Conservation (phyloP, 768 basidiomycete genomes). For the Mycena filopes region DNA sequence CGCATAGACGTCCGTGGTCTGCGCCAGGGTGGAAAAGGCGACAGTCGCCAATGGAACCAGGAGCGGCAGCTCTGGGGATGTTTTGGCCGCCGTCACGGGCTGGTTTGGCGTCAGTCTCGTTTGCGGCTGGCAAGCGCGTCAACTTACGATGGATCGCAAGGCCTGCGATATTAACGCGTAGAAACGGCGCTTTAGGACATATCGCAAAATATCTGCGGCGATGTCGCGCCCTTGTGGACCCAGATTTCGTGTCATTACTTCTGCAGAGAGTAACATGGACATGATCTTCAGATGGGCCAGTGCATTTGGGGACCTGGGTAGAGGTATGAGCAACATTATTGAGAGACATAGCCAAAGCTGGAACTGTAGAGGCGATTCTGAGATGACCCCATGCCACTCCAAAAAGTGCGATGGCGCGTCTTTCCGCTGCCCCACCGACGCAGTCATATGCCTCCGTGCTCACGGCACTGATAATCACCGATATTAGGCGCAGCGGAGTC, state of each 20-base stretch:
- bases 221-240: conserved; percentile 46
- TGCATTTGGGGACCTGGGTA: conserved; percentile 61
- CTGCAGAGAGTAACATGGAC: conserved; percentile 54
- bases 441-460: no score
- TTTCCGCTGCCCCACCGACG: no score
- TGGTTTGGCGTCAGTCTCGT: conserved; percentile 39
- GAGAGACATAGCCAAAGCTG: no score
- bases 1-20: conserved; percentile 38
- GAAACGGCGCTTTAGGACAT: conserved; percentile 59
- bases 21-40: conserved; percentile 48
- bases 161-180: conserved; percentile 56
- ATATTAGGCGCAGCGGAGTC: no score
- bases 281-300: conserved; percentile 62
- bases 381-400: no score
- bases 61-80: conserved; percentile 58
- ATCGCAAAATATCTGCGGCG: conserved; percentile 49
- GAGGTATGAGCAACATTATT: no score
- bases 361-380: no score
- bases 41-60: conserved; percentile 58
- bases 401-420: no score
- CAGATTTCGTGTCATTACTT: conserved; percentile 36
- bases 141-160: conserved; percentile 63
- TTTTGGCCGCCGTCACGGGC: conserved; percentile 66
- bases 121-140: conserved; percentile 1
- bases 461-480: no score